Conservation (phyloP, 164 flowering plant genomes). For the Litsea cubeba region DNA sequence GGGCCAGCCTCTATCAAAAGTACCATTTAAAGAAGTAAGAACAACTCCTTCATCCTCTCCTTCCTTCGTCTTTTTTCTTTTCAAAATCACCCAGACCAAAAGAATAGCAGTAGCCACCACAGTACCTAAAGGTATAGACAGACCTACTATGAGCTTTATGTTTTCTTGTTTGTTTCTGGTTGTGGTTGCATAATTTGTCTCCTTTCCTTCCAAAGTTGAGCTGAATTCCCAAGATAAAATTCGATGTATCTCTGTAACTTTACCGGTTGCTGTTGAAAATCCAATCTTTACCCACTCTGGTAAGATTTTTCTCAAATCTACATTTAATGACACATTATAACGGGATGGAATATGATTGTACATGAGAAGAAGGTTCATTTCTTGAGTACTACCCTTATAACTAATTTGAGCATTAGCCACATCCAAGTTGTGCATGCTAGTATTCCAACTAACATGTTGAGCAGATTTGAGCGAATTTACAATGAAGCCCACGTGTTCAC, state of each 20-base stretch:
- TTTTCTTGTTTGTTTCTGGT: too few relatives aligned
- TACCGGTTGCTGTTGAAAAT: conserved; percentile 15
- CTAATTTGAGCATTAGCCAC: conserved; percentile 12
- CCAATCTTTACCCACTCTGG: conserved; percentile 18
- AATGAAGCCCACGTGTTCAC: conserved; percentile 33
- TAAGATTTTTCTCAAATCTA: conserved; percentile 15
- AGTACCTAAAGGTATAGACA: not conserved
- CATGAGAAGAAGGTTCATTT: conserved; percentile 13
- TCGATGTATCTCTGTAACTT: not conserved
- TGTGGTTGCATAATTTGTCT: not conserved
- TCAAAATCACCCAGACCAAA: conserved; percentile 10
- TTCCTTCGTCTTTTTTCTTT: not conserved
- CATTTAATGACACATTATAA: conserved; percentile 7
- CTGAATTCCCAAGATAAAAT: conserved; percentile 22
- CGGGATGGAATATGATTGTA: conserved; percentile 2
- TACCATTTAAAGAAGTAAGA: not conserved
- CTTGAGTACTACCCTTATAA: conserved; percentile 11
- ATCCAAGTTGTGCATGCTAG: conserved; percentile 4
- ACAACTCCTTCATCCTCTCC: not conserved
- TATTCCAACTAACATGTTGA: conserved; percentile 7
- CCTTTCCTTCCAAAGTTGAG: conserved; percentile 12
- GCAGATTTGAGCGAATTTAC: conserved; percentile 14
- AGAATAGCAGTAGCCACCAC: not conserved
- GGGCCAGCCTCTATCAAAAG: not conserved
- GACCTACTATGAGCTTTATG: too few relatives aligned